Percentiles rank a stretch among this genome's conserved stretches.
phyloP scores from a whole-genome alignment of 2,329 filamentous ascomycete species.

The Orbilia oligospora region DNA sequence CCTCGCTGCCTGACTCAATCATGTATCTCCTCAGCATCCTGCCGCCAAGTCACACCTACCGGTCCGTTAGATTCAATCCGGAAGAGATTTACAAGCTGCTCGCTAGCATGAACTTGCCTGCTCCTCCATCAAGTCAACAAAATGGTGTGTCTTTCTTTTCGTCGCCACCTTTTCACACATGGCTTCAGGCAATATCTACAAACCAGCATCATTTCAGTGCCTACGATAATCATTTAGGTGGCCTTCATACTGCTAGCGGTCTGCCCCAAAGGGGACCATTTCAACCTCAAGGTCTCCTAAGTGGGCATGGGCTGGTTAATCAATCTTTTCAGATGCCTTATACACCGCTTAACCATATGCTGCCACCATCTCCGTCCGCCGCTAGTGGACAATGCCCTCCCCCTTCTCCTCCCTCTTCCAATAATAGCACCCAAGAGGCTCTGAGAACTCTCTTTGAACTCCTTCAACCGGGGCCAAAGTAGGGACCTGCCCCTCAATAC shows the following conservation, averaged over 20 bases:
- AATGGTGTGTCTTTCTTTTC: slow-evolving; percentile 61
- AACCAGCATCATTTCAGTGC: slow-evolving; percentile 36
- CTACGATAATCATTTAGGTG: neutral
- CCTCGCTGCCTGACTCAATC: slow-evolving; percentile 80
- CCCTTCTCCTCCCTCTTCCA: neutral
- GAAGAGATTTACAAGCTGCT: slow-evolving; percentile 81
- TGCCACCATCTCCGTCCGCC: neutral
- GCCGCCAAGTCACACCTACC: slow-evolving; percentile 80
- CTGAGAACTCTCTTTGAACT: slow-evolving; percentile 23
- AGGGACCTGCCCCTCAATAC: neutral
- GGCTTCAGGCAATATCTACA: slow-evolving; percentile 45
- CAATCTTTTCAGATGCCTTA: slow-evolving; percentile 8
- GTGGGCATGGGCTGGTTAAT: slow-evolving; percentile 13
- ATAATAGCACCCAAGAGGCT: slow-evolving; percentile 36
- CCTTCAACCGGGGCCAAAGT: slow-evolving; percentile 30
- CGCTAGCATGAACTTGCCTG: slow-evolving; percentile 77
- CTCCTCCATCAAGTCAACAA: slow-evolving; percentile 43
- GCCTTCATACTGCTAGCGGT: slow-evolving; percentile 1
- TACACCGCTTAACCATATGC: neutral
- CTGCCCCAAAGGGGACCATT: neutral
- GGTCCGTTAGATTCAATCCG: slow-evolving; percentile 78
- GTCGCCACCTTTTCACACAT: slow-evolving; percentile 45
- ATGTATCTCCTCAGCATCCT: slow-evolving; percentile 78
- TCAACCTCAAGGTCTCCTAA: slow-evolving; percentile 39
- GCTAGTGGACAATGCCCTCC: neutral